Evolutionary conservation across 306 rosid species (phyloP).

Genomic region (Sophora flavescens): DNA sequence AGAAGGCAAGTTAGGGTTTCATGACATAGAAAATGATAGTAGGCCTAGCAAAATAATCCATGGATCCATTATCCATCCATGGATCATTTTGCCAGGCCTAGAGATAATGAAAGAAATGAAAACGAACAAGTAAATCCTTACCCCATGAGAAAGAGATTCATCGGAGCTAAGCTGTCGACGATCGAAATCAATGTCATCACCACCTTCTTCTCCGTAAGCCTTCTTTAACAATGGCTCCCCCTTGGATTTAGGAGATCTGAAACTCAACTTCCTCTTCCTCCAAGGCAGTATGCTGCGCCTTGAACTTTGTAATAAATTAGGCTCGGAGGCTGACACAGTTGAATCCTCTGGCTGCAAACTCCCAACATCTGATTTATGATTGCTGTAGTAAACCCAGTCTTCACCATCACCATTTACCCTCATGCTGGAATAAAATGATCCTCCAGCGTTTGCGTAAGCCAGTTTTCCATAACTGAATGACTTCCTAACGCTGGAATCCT

Average conservation of each 20-base stretch:
- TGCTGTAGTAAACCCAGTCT: conserved; percentile 92
- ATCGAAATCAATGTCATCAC: conserved; percentile 98
- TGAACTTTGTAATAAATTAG: conserved; percentile 66
- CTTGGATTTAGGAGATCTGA: conserved; percentile 95
- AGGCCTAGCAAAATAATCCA: too few relatives aligned
- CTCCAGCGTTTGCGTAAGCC: conserved; percentile 93
- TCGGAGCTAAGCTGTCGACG: conserved; percentile 98
- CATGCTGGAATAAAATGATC: conserved; percentile 69
- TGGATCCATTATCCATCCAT: too few relatives aligned
- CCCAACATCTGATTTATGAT: conserved; percentile 79
- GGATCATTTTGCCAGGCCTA: too few relatives aligned
- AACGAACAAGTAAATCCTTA: conserved; percentile 51
- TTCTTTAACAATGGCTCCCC: conserved; percentile 96
- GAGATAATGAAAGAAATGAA: conserved; percentile 29
- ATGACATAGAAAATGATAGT: too few relatives aligned
- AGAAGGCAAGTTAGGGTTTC: not conserved
- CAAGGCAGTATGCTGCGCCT: conserved; percentile 90
- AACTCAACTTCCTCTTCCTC: conserved; percentile 99
- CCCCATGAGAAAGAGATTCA: conserved; percentile 77
- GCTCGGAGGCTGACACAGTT: conserved; percentile 62
- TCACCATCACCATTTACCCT: conserved; percentile 69
- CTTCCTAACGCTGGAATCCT: conserved; percentile 78
- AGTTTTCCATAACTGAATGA: conserved; percentile 95
- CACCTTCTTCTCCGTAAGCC: conserved; percentile 99
- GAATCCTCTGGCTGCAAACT: conserved; percentile 67